Evolutionary conservation across 345 rosid genomes (phyloP), one percentile per base, ranked within the genome.

Genomic region (Boechera retrofracta): DNA sequence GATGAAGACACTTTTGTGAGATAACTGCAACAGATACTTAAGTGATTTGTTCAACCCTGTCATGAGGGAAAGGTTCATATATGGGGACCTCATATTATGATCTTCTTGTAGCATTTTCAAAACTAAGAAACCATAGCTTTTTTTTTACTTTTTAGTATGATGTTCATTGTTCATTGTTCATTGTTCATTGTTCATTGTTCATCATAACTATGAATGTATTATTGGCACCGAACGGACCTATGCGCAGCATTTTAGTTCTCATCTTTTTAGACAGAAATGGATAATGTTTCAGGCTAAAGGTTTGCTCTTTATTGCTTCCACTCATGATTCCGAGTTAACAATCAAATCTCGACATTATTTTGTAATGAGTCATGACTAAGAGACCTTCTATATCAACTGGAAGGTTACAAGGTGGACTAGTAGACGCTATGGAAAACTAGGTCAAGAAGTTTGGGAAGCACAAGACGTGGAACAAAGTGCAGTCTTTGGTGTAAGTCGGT

Each of bases 401-500:
- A 67, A 16, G 73, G 54, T 52, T 47, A 32, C 2, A 15, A n/a
- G 29, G 26, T 38, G 44, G 62, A 67, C 54, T 39, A 28, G 45
- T 51, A 49, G 45, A 16, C 5, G 13, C 70, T 26, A 55, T 36
- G 57, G 32, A 15, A 15, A 55, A 71, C 72, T 78, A 78, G 77
- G 81, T 77, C 73, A 78, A 78, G 67, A 78, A 78, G 67, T 31
- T 28, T 57, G 53, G 67, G 54, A 55, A 65, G 73, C 77, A 78
- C 73, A 32, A 72, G 73, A 72, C 73, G 81, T 78, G 77, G 77
- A 65, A 66, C 69, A 56, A 12, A 66, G 77, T 78, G 81, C 81
- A 65, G 77, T 65, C 81, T 64, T 68, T 57, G 24, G 24, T 21
- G 24, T 21, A 21, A 21, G 81, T 78, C 81, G 81, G 77, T 78